Conservation (phyloP, 805 yeast genomes). For the Saccharomyces mikatae region DNA sequence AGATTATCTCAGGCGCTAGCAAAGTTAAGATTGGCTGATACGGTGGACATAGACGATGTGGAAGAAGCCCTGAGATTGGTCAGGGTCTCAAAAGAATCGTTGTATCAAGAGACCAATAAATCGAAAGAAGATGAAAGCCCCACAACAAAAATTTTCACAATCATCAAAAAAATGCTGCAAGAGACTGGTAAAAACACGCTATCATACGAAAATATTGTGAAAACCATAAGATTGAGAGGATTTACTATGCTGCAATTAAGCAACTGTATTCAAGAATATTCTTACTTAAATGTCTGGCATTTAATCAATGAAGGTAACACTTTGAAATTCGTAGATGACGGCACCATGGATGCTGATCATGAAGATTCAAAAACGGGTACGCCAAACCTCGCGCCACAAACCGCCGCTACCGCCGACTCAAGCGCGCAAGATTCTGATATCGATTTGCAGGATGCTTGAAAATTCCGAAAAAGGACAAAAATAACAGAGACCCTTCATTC, state of each 20-base stretch:
- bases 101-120: constrained; percentile 45
- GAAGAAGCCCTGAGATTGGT: constrained; percentile 89
- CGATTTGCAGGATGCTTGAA: background rate
- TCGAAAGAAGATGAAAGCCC: constrained; percentile 56
- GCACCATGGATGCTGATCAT: constrained; percentile 14
- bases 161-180: constrained; percentile 53
- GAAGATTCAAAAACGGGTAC: background rate
- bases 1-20: constrained; percentile 95
- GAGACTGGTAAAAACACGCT: constrained; percentile 32
- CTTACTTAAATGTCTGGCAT: constrained; percentile 67
- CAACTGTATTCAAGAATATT: constrained; percentile 69
- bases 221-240: constrained; percentile 69
- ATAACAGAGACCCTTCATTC: background rate
- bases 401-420: background rate
- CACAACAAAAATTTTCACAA: constrained; percentile 60
- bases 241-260: constrained; percentile 72
- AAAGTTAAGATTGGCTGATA: constrained; percentile 69
- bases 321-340: constrained; percentile 48
- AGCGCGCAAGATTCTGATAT: background rate
- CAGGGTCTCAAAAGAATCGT: constrained; percentile 79
- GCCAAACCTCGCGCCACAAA: background rate
- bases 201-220: constrained; percentile 44
- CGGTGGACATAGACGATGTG: constrained; percentile 71
- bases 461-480: background rate
- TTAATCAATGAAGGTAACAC: constrained; percentile 60